Conservation (phyloP, 129 eudicot species). For the Flaveria bidentis region DNA sequence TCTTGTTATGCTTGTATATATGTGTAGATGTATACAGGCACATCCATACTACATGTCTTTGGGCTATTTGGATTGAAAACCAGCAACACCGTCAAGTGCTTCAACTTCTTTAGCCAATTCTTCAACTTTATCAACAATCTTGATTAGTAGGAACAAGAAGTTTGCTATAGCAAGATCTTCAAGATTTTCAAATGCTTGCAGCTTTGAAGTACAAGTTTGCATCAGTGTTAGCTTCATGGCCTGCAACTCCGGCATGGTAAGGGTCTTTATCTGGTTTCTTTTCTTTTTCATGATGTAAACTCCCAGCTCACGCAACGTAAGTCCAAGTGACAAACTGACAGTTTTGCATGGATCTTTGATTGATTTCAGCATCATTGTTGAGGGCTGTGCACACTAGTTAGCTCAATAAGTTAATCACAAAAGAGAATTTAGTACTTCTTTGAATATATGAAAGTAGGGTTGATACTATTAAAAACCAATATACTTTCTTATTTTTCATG, state of each 20-base stretch:
- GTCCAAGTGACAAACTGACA: slow-evolving; percentile 26
- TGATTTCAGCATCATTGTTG: slow-evolving; percentile 27
- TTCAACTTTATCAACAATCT: slow-evolving; percentile 53
- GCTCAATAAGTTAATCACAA: neutral
- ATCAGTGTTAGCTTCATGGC: slow-evolving; percentile 37
- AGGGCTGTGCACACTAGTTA: slow-evolving; percentile 41
- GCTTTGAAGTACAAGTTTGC: slow-evolving; percentile 26
- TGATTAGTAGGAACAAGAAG: slow-evolving; percentile 48
- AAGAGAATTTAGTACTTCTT: too few species aligned
- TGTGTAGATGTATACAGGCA: neutral
- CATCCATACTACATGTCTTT: too few species aligned
- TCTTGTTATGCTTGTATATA: neutral
- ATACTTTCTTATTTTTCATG: too few species aligned
- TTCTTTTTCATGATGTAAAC: slow-evolving; percentile 50
- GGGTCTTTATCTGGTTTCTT: slow-evolving; percentile 29
- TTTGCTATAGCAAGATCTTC: slow-evolving; percentile 50
- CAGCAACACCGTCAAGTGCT: slow-evolving; percentile 33
- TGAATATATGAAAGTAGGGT: too few species aligned
- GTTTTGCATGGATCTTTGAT: slow-evolving; percentile 50
- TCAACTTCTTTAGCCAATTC: slow-evolving; percentile 49
- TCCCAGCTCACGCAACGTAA: slow-evolving; percentile 57
- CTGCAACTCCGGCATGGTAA: slow-evolving; percentile 42
- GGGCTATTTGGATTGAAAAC: slow-evolving; percentile 23
- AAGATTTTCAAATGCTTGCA: slow-evolving; percentile 25
- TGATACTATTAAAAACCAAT: too few species aligned